These are phyloP conservation scores for Fusarium pininemorale DNA, from an alignment of 2,329 filamentous ascomycete species.

Conservation along the genomic window DNA sequence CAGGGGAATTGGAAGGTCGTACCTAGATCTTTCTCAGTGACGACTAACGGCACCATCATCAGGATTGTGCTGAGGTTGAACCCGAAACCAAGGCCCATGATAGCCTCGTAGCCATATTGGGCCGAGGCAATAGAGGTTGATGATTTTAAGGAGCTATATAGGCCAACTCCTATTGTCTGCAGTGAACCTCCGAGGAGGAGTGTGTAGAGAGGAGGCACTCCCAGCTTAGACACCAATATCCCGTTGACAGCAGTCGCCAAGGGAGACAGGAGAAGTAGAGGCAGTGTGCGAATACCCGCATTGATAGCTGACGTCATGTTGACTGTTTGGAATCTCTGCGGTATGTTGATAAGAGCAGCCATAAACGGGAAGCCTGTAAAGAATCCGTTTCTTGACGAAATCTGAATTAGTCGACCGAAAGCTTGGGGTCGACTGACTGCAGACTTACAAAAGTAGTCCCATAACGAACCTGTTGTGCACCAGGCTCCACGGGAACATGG, in stretches of 20 bases:
- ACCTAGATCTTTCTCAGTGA: conserved; percentile 12
- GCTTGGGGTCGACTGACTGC: background rate
- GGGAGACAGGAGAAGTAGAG: conserved; percentile 19
- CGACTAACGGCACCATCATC: conserved; percentile 17
- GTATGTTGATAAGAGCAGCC: conserved; percentile 25
- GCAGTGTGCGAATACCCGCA: conserved; percentile 14
- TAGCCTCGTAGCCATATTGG: conserved; percentile 19
- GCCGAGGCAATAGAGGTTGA: background rate
- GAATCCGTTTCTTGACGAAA: background rate
- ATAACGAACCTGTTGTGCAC: background rate
- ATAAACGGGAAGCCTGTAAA: conserved; percentile 27
- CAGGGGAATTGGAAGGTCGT: rapidly evolving
- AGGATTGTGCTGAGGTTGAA: conserved; percentile 20
- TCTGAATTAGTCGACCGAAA: background rate
- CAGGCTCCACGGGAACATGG: background rate
- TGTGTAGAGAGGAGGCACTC: conserved; percentile 20
- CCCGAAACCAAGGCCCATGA: conserved; percentile 30
- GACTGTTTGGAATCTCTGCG: conserved; percentile 20
- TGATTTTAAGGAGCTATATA: conserved; percentile 11
- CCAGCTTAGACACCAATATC: conserved; percentile 8
- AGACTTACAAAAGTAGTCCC: background rate
- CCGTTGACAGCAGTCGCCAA: conserved; percentile 19
- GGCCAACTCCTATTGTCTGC: conserved; percentile 23
- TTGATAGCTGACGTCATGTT: conserved; percentile 7
- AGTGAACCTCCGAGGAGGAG: conserved; percentile 7